A percentile compares a stretch with the other conserved stretches of the same genome.
Conservation (phyloP, 345 rosid genomes). For the Dipteronia dyeriana region DNA sequence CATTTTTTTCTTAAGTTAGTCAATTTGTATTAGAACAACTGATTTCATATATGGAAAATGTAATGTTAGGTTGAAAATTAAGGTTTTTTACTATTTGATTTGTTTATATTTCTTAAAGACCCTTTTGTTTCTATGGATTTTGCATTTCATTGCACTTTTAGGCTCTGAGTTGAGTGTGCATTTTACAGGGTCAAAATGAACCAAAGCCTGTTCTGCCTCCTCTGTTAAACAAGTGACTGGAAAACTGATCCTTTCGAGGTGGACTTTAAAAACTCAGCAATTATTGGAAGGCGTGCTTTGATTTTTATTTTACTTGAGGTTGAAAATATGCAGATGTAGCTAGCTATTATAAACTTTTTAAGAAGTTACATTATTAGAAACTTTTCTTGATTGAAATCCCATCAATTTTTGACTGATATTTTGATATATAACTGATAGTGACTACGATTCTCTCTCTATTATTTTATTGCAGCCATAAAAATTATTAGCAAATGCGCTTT, state of each 20-base stretch:
- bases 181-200: slow-evolving; percentile 92
- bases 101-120: slow-evolving; percentile 1
- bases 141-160: background rate
- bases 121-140: slow-evolving; percentile 6
- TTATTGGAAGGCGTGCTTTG: slow-evolving; percentile 73
- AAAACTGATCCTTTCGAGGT: slow-evolving; percentile 95
- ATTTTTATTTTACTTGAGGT: slow-evolving; percentile 4
- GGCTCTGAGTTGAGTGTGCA: slow-evolving; percentile 16
- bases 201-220: slow-evolving; percentile 97
- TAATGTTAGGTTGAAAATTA: no score
- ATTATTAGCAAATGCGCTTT: background rate
- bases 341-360: background rate
- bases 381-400: background rate
- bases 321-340: slow-evolving; percentile 2
- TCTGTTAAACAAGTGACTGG: slow-evolving; percentile 96
- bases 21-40: no score
- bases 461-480: no score
- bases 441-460: no score
- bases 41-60: no score
- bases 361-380: background rate
- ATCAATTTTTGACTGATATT: background rate
- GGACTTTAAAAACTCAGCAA: slow-evolving; percentile 72
- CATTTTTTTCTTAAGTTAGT: no score
- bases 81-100: background rate
- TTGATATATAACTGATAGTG: no score